Evolutionary conservation across 257 asterid genomes (phyloP).

Genomic region (Ilex asprella): DNA sequence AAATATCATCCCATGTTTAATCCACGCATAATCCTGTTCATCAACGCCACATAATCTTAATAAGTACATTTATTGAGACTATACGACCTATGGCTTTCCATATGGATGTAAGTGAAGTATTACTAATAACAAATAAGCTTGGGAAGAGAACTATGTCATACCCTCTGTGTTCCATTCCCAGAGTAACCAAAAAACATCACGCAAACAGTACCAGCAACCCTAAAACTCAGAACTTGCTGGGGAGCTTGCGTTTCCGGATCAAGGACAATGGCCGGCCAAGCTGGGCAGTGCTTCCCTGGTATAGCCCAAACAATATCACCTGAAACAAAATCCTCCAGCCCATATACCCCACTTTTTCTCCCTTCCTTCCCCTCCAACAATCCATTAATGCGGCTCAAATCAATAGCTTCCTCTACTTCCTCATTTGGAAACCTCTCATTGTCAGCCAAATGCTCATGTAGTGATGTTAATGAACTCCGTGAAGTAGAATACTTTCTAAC

Average conservation of each 20-base stretch:
- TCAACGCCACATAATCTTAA: constrained; percentile 18
- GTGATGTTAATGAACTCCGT: constrained; percentile 31
- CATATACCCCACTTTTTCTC: constrained; percentile 19
- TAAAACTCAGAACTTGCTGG: constrained; percentile 62
- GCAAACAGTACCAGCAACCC: constrained; percentile 55
- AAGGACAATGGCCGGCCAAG: constrained; percentile 98
- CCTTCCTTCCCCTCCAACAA: constrained; percentile 22
- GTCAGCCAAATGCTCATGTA: constrained; percentile 36
- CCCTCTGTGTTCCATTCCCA: constrained; percentile 97
- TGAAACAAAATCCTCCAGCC: constrained; percentile 43
- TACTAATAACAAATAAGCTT: neutral
- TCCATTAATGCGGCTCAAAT: constrained; percentile 39
- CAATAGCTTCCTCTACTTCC: constrained; percentile 47
- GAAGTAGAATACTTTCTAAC: constrained; percentile 37
- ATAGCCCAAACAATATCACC: constrained; percentile 97
- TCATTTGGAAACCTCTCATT: constrained; percentile 22
- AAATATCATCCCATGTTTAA: constrained; percentile 76
- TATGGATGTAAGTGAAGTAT: neutral
- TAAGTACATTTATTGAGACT: constrained; percentile 10
- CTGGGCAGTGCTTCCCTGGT: constrained; percentile 69
- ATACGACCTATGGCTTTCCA: neutral
- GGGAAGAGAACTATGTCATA: constrained; percentile 18
- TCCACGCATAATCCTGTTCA: constrained; percentile 96
- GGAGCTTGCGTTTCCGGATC: constrained; percentile 81
- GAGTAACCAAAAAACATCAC: constrained; percentile 99